These are phyloP conservation scores for Candida manassasensis DNA, from an alignment of 805 yeast genomes.

Conservation along the genomic window DNA sequence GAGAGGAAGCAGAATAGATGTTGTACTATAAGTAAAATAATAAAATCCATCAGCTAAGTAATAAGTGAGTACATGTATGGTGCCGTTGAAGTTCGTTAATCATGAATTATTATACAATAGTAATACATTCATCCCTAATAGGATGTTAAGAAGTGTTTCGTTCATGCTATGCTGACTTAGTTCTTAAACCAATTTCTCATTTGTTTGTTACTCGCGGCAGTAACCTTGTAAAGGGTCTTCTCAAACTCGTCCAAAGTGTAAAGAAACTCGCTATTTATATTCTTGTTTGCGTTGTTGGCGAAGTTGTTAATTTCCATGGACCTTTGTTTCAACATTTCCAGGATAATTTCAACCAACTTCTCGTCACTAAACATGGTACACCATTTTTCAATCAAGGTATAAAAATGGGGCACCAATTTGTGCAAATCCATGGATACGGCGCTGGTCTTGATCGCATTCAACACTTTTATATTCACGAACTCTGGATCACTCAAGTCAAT, in stretches of 20 bases:
- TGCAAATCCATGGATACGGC: slow-evolving; percentile 65
- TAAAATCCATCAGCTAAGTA: too few relatives aligned
- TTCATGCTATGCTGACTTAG: too few relatives aligned
- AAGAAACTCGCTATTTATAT: slow-evolving; percentile 48
- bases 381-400: slow-evolving; percentile 73
- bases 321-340: slow-evolving; percentile 55
- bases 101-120: too few relatives aligned
- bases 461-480: slow-evolving; percentile 55
- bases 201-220: slow-evolving; percentile 45
- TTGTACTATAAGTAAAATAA: slow-evolving; percentile 1
- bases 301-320: slow-evolving; percentile 68
- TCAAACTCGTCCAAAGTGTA: slow-evolving; percentile 75
- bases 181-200: slow-evolving; percentile 35
- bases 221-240: slow-evolving; percentile 48
- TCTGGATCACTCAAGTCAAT: slow-evolving; percentile 70
- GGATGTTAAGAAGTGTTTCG: too few relatives aligned
- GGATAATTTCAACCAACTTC: slow-evolving; percentile 48
- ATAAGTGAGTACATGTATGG: too few relatives aligned
- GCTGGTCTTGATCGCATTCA: slow-evolving; percentile 78
- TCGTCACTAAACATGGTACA: slow-evolving; percentile 62
- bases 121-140: too few relatives aligned
- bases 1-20: slow-evolving; percentile 11
- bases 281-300: slow-evolving; percentile 52
- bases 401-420: slow-evolving; percentile 61
- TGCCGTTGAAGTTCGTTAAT: too few relatives aligned